Evolutionary conservation across 2,329 filamentous ascomycete genomes (phyloP).

Genomic region (Talaromyces sp.): DNA sequence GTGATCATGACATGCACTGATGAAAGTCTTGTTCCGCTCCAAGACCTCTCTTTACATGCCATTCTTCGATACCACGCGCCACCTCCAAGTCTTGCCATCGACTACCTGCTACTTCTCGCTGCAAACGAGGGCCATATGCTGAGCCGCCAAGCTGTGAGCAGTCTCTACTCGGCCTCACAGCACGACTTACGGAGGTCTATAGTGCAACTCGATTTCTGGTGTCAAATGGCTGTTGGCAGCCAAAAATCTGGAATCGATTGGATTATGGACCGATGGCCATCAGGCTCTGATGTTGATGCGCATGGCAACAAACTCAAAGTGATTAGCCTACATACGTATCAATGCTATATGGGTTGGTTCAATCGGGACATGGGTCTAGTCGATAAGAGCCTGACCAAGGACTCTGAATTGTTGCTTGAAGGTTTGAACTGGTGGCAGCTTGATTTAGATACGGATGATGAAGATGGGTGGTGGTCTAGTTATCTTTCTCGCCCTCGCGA

Average conservation of each 20-base stretch:
- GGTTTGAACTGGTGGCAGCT: constrained; percentile 66
- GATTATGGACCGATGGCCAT: constrained; percentile 77
- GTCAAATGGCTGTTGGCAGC: constrained; percentile 90
- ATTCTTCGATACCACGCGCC: constrained; percentile 73
- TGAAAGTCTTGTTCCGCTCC: constrained; percentile 73
- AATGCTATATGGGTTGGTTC: constrained; percentile 71
- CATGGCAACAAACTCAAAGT: constrained; percentile 69
- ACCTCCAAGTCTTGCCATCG: constrained; percentile 64
- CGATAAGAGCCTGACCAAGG: constrained; percentile 43
- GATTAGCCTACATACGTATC: constrained; percentile 76
- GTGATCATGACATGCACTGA: constrained; percentile 96
- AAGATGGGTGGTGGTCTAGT: constrained; percentile 52
- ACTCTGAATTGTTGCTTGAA: constrained; percentile 64
- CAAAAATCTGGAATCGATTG: constrained; percentile 84
- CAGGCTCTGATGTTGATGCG: constrained; percentile 65
- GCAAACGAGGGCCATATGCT: constrained; percentile 87
- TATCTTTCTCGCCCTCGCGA: constrained; percentile 26
- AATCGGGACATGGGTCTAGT: constrained; percentile 57
- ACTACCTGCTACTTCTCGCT: constrained; percentile 77
- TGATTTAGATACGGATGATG: constrained; percentile 45
- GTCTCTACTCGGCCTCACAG: constrained; percentile 66
- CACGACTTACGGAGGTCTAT: constrained; percentile 77
- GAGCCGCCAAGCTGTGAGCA: constrained; percentile 60
- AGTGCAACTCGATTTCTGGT: constrained; percentile 90
- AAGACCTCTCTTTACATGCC: constrained; percentile 74